A percentile compares a stretch with the other conserved stretches of the same genome.
Conservation (phyloP, 495 filamentous ascomycete species). For the Penicillium angulare region DNA sequence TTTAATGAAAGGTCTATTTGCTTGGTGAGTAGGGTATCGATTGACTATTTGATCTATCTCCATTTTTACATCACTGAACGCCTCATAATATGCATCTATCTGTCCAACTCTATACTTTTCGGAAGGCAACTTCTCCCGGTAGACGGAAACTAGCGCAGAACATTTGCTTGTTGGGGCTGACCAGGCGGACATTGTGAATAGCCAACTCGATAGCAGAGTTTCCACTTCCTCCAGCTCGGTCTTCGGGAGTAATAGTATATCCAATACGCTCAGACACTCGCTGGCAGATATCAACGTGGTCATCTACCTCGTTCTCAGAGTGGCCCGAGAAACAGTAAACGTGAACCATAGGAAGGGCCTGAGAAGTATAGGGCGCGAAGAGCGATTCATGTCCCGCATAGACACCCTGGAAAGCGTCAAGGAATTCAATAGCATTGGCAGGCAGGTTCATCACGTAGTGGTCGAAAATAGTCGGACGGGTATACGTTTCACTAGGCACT, state of each 20-base stretch:
- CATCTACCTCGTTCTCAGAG: slow-evolving; percentile 62
- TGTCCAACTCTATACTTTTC: slow-evolving; percentile 17
- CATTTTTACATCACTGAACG: slow-evolving; percentile 9
- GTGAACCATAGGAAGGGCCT: slow-evolving; percentile 76
- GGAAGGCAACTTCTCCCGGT: slow-evolving; percentile 77
- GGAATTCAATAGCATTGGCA: slow-evolving; percentile 79
- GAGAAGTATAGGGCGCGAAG: slow-evolving; percentile 59
- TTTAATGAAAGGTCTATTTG: not conserved
- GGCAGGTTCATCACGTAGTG: slow-evolving; percentile 99
- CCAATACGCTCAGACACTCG: slow-evolving; percentile 63
- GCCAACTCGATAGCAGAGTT: slow-evolving; percentile 54
- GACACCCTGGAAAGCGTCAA: slow-evolving; percentile 79
- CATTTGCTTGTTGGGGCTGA: slow-evolving; percentile 93
- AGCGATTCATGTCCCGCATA: slow-evolving; percentile 66
- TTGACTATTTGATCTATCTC: slow-evolving; percentile 1
- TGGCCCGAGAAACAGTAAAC: slow-evolving; percentile 87
- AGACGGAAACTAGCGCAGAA: slow-evolving; percentile 92
- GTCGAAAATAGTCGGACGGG: slow-evolving; percentile 64
- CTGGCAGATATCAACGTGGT: slow-evolving; percentile 64
- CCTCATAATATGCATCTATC: slow-evolving; percentile 15
- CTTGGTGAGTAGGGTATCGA: slow-evolving; percentile 7
- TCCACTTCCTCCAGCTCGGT: slow-evolving; percentile 42
- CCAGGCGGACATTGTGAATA: slow-evolving; percentile 78
- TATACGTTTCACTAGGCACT: slow-evolving; percentile 48
- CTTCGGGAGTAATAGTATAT: slow-evolving; percentile 57